A percentile compares a stretch with the other conserved stretches of the same genome.
These are phyloP conservation scores for Sordaria brevicollis DNA, from an alignment of 495 filamentous ascomycete species.

Conservation along the genomic window DNA sequence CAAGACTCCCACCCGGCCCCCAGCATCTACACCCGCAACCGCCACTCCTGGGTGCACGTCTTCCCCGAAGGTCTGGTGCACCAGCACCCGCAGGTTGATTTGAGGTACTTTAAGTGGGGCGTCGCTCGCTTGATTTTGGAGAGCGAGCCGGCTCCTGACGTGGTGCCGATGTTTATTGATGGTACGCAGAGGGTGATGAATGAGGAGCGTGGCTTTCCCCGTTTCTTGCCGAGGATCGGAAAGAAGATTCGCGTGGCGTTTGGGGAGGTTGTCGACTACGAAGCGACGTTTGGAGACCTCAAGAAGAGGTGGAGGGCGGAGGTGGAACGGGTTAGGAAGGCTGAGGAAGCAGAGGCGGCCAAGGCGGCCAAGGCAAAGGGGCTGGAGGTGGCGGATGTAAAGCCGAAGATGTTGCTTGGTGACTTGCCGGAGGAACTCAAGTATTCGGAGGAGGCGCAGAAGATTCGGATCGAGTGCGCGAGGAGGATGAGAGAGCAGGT, in stretches of 20 bases:
- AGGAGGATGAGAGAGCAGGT: conserved; percentile 68
- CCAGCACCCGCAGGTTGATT: conserved; percentile 64
- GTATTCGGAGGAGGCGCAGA: conserved; percentile 60
- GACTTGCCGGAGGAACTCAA: conserved; percentile 34
- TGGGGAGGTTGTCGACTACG: conserved; percentile 52
- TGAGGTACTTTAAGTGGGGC: conserved; percentile 98
- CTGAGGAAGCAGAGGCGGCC: neutral
- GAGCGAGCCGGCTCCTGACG: conserved; percentile 64
- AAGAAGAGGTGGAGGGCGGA: conserved; percentile 57
- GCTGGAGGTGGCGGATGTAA: neutral
- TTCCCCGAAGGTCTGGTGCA: conserved; percentile 94
- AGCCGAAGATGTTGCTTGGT: neutral
- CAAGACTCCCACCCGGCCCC: conserved; percentile 48
- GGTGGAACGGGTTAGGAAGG: conserved; percentile 19
- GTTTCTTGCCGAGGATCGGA: conserved; percentile 66
- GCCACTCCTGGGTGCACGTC: conserved; percentile 78
- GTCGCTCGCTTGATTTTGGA: conserved; percentile 83
- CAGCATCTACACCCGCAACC: conserved; percentile 39
- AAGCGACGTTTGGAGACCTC: conserved; percentile 54
- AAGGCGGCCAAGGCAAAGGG: conserved; percentile 28
- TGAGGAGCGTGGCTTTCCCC: conserved; percentile 66
- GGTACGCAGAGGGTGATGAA: conserved; percentile 79
- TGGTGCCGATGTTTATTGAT: conserved; percentile 91
- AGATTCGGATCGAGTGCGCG: conserved; percentile 74
- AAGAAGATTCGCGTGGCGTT: conserved; percentile 68